Conservation (phyloP, 352 stramenopile genomes). For the Poterioochromonas sp. region DNA sequence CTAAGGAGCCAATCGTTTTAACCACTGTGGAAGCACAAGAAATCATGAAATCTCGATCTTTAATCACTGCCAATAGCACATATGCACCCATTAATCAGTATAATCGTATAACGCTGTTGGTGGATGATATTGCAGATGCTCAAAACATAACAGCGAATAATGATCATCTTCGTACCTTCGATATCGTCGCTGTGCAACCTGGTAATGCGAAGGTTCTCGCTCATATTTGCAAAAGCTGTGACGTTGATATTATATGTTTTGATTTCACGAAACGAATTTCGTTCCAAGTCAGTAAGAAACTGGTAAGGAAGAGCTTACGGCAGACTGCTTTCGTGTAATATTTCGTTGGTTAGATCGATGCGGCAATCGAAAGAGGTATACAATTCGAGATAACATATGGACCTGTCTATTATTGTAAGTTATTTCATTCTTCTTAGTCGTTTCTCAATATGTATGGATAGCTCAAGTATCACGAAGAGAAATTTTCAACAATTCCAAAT, state of each 20-base stretch:
- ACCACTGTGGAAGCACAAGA: not conserved
- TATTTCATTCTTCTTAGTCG: not conserved
- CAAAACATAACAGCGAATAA: not conserved
- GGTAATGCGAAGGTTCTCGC: not conserved
- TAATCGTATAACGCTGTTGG: not conserved
- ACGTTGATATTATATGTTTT: conserved; percentile 5
- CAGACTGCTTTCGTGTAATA: not conserved
- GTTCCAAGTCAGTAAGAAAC: not conserved
- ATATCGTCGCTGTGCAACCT: not conserved
- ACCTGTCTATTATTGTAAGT: not conserved
- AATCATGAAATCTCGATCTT: not conserved
- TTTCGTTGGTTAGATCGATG: not conserved
- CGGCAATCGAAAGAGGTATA: not conserved
- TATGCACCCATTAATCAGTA: not conserved
- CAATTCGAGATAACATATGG: not conserved
- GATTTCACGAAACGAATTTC: conserved; percentile 1
- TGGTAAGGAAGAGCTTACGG: not conserved
- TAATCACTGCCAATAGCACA: not conserved
- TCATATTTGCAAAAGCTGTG: not conserved
- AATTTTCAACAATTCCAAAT: not conserved
- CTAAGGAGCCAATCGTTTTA: no score
- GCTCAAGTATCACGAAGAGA: not conserved
- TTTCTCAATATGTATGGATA: not conserved
- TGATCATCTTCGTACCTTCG: not conserved
- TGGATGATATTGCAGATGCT: conserved; percentile 6